Percentiles rank a stretch among this genome's conserved stretches.
Conservation (phyloP, 2,329 filamentous ascomycete species). For the Fusarium cicatricum region DNA sequence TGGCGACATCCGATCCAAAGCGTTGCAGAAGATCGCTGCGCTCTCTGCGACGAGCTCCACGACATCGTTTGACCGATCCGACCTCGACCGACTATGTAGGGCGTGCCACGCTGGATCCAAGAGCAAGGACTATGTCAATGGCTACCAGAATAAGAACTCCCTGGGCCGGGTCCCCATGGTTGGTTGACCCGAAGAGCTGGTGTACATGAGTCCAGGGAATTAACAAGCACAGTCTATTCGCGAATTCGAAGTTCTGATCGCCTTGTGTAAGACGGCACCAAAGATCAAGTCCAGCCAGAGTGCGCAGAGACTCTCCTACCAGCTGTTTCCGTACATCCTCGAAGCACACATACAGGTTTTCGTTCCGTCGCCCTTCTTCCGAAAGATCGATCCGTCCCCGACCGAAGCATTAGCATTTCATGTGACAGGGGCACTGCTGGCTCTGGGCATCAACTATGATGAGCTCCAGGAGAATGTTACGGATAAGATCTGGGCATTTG, state of each 20-base stretch:
- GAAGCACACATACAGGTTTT: slow-evolving; percentile 85
- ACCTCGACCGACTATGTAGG: slow-evolving; percentile 68
- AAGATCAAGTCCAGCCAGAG: slow-evolving; percentile 74
- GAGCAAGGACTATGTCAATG: slow-evolving; percentile 58
- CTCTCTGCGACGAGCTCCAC: slow-evolving; percentile 65
- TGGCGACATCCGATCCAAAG: slow-evolving; percentile 67
- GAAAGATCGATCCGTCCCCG: slow-evolving; percentile 84
- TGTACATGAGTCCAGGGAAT: not conserved
- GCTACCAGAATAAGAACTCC: slow-evolving; percentile 53
- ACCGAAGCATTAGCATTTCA: slow-evolving; percentile 85
- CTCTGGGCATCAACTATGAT: slow-evolving; percentile 77
- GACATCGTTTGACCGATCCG: slow-evolving; percentile 66
- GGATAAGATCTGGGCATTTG: slow-evolving; percentile 73
- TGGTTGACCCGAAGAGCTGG: slow-evolving; percentile 31
- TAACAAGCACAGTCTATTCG: slow-evolving; percentile 71
- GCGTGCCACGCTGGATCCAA: slow-evolving; percentile 61
- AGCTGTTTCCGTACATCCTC: slow-evolving; percentile 84
- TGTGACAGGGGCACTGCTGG: slow-evolving; percentile 82
- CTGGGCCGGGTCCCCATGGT: slow-evolving; percentile 70
- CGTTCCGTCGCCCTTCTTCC: slow-evolving; percentile 81
- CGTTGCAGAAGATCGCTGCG: slow-evolving; percentile 71
- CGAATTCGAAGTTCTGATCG: slow-evolving; percentile 91
- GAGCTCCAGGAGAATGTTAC: slow-evolving; percentile 72
- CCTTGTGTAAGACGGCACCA: slow-evolving; percentile 89
- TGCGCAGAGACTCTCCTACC: slow-evolving; percentile 79